Conservation (phyloP, 352 stramenopile species). For the Phytophthora crassamura region DNA sequence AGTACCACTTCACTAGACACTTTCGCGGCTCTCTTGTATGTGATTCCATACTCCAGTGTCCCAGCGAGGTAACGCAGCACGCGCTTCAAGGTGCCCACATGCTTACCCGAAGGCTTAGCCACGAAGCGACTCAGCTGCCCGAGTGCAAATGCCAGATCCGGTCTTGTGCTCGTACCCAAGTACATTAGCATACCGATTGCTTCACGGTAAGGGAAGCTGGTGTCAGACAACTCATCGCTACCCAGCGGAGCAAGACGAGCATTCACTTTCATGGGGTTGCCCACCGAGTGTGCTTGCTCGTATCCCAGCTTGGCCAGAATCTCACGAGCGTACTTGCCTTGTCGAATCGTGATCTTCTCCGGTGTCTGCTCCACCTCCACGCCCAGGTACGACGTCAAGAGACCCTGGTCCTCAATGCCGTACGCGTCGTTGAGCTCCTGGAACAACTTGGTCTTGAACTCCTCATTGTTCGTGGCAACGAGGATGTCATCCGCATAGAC, state of each 20-base stretch:
- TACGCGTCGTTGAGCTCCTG: neutral
- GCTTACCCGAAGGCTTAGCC: neutral
- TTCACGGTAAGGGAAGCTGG: constrained; percentile 4
- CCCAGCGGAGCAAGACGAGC: neutral
- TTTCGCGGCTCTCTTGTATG: neutral
- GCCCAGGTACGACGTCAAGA: constrained; percentile 10
- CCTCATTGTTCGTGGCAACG: neutral
- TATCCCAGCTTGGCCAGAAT: neutral
- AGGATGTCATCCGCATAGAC: constrained; percentile 16
- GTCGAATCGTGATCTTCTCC: neutral
- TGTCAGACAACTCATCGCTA: neutral
- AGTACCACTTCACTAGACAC: neutral
- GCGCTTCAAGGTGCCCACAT: neutral
- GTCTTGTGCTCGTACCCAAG: neutral
- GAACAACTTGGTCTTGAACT: constrained; percentile 8
- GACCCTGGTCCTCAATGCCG: constrained; percentile 9
- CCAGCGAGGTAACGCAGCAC: constrained; percentile 1
- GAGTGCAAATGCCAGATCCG: constrained; percentile 2
- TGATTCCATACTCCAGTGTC: constrained; percentile 4
- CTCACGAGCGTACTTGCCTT: constrained; percentile 2
- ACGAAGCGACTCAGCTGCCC: constrained; percentile 8
- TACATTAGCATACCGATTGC: constrained; percentile 3
- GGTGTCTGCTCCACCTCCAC: neutral
- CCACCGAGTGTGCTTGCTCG: constrained; percentile 1
- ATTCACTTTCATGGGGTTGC: constrained; percentile 12